phyloP scores from a whole-genome alignment of 257 asterid species.

The Solanum clarkiae region DNA sequence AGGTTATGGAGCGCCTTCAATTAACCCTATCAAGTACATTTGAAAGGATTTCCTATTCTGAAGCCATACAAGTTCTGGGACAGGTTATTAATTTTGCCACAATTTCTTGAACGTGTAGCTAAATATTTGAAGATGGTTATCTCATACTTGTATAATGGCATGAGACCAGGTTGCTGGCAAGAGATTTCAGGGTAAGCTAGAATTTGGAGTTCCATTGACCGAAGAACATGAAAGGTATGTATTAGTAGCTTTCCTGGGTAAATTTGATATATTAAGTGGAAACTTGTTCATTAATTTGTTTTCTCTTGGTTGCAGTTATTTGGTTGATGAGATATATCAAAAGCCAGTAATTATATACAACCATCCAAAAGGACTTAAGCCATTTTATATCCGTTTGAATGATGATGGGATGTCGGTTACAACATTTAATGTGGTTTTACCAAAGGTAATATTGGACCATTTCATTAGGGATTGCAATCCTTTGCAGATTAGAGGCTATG shows the following conservation, averaged over 20 bases:
- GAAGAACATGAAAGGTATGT: conserved; percentile 80
- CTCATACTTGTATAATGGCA: background rate
- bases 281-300: background rate
- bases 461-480: background rate
- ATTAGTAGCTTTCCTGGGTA: background rate
- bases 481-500: background rate
- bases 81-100: conserved; percentile 22
- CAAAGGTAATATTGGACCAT: conserved; percentile 35
- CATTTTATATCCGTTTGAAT: conserved; percentile 54
- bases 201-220: conserved; percentile 55
- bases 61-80: conserved; percentile 51
- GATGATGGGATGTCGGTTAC: conserved; percentile 69
- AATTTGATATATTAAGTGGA: background rate
- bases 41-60: conserved; percentile 55
- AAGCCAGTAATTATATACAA: conserved; percentile 57
- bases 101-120: background rate
- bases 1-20: conserved; percentile 41
- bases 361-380: conserved; percentile 53
- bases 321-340: conserved; percentile 51
- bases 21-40: conserved; percentile 15
- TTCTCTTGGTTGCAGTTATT: conserved; percentile 30
- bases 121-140: background rate
- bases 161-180: conserved; percentile 29
- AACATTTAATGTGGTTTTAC: conserved; percentile 61
- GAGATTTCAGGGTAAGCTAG: conserved; percentile 25